Conservation (phyloP, 2,329 filamentous ascomycete species). For the Lasiodiplodia citricola region DNA sequence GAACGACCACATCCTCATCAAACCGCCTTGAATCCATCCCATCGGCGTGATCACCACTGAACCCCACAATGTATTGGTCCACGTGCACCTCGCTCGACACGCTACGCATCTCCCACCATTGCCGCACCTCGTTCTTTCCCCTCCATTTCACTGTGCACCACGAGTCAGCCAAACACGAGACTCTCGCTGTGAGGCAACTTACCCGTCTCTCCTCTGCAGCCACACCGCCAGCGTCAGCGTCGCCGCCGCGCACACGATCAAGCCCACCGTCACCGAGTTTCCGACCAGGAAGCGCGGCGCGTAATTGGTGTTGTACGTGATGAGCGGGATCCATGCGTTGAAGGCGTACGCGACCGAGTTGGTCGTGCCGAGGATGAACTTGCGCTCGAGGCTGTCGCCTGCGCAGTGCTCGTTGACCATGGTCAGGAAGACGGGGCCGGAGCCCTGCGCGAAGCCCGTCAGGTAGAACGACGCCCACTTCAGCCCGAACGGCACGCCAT, state of each 20-base stretch:
- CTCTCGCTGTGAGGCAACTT: background rate
- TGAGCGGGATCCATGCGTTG: slow-evolving; percentile 22
- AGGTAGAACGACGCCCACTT: slow-evolving; percentile 21
- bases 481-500: slow-evolving; percentile 9
- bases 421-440: slow-evolving; percentile 14
- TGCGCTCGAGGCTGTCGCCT: slow-evolving; percentile 13
- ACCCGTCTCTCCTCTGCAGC: slow-evolving; percentile 14
- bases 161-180: background rate
- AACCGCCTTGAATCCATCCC: background rate
- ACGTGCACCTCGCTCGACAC: no score
- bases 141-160: background rate
- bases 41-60: background rate
- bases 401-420: slow-evolving; percentile 20
- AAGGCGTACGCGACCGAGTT: slow-evolving; percentile 18
- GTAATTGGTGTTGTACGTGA: slow-evolving; percentile 21
- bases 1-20: background rate
- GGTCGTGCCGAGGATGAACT: slow-evolving; percentile 21
- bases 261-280: slow-evolving; percentile 13
- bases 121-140: background rate
- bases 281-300: slow-evolving; percentile 14
- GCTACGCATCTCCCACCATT: background rate
- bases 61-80: background rate
- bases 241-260: slow-evolving; percentile 7
- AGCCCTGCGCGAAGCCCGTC: slow-evolving; percentile 12
- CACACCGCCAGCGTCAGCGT: slow-evolving; percentile 6